Base-by-base conservation (phyloP, 768 basidiomycete species). In the Leccinum boreale region DNA sequence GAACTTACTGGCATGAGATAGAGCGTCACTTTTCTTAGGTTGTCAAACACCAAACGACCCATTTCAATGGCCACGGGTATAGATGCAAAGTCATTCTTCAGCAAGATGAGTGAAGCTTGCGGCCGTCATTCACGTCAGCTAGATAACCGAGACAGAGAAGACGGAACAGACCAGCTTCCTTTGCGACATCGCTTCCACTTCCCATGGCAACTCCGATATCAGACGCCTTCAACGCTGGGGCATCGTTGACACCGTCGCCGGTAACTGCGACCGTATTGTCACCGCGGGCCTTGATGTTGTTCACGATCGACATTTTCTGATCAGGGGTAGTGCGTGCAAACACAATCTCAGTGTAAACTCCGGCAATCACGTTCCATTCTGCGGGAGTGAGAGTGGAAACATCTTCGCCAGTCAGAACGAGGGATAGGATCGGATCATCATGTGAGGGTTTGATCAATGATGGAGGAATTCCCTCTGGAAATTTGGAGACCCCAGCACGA, bases 41-140 rank as follows among this genome's bases (percentile, higher is more conserved):
- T 85, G 61, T 84, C 81, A 57, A 85, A 85, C 1, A 82, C 79
- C 17, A 82, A 71, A 15, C 83, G 79, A 52, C 85, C 85, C 68
- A 83, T 79, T 65, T 83, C 76, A 57, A 85, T 81, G 5, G 81
- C 84, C 33, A 79, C 74, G 14, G 78, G 78, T 65, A 86, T 85
- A 0, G 83, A 82, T 12, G 79, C 74, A 64, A 86, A 81, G 69
- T 83, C 79, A 56, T 84, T 81, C 60, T 84, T 80, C 57, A 83
- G 76, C 26, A 85, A 67, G 21, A 85, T 76, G 47, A 84, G 67
- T 39, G 71, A 65, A 65, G 76, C 76, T 75, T 31, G 45, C 11
- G 52, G 29, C 17, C 5, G n/a, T 23, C 44, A 21, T 45, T 11
- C 3, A 26, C 14, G 2, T 67, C 3, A 62, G 45, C 35, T n/a